These are phyloP conservation scores for Russula dissimulans DNA, from an alignment of 768 basidiomycete genomes.

Conservation along the genomic window DNA sequence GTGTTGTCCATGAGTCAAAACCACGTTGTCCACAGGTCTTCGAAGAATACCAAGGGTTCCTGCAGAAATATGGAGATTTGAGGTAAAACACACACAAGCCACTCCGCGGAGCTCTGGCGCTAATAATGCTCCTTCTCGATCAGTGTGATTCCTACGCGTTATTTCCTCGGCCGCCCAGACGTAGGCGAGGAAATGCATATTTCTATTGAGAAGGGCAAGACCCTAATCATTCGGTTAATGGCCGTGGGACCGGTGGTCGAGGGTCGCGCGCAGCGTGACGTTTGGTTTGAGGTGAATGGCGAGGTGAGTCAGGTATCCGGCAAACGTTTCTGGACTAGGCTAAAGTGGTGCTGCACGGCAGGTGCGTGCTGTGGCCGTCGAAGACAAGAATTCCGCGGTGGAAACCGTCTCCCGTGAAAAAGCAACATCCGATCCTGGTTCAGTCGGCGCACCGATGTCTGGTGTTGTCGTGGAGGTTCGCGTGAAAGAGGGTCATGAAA, in stretches of 20 bases:
- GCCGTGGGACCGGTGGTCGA: constrained; percentile 91
- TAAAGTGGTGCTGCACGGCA: constrained; percentile 26
- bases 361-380: constrained; percentile 91
- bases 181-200: constrained; percentile 96
- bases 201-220: constrained; percentile 94
- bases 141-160: constrained; percentile 91
- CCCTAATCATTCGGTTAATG: constrained; percentile 90
- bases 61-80: constrained; percentile 91
- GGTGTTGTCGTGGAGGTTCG: constrained; percentile 97
- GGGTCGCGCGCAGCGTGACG: constrained; percentile 86
- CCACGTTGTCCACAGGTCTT: constrained; percentile 54
- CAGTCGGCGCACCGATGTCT: constrained; percentile 96
- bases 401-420: constrained; percentile 93
- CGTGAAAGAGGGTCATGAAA: constrained; percentile 95
- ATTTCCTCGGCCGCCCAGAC: constrained; percentile 89
- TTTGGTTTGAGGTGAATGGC: constrained; percentile 98
- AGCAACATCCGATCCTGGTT: constrained; percentile 88
- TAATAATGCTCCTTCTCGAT: constrained; percentile 7
- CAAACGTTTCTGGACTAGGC: background rate
- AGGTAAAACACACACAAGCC: constrained; percentile 44
- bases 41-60: constrained; percentile 92
- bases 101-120: constrained; percentile 9
- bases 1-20: background rate
- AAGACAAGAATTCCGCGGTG: constrained; percentile 95
- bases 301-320: constrained; percentile 46